Conservation (phyloP, 495 filamentous ascomycete species). For the Podospora anserina region DNA sequence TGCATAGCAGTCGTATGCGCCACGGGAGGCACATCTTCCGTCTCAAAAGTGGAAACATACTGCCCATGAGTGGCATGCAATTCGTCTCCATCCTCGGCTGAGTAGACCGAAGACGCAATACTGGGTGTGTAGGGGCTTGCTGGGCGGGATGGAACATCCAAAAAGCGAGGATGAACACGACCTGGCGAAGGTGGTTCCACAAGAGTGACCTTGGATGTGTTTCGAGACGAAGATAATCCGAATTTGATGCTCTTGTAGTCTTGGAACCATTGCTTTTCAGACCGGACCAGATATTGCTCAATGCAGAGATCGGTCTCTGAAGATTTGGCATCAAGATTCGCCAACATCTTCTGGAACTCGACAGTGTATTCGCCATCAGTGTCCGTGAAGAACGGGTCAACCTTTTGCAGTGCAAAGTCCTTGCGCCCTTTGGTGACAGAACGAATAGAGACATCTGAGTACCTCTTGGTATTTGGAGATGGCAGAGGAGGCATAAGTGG, state of each 20-base stretch:
- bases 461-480: not conserved
- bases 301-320: conserved; percentile 59
- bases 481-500: conserved; percentile 13
- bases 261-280: conserved; percentile 63
- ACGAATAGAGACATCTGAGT: conserved; percentile 13
- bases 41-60: conserved; percentile 13
- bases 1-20: conserved; percentile 12
- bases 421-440: conserved; percentile 28
- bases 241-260: conserved; percentile 37
- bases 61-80: not conserved
- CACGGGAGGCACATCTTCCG: conserved; percentile 6
- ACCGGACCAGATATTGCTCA: conserved; percentile 59
- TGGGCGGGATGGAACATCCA: conserved; percentile 15
- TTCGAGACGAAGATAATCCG: conserved; percentile 20
- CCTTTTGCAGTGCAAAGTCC: conserved; percentile 55
- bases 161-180: conserved; percentile 8
- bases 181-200: not conserved
- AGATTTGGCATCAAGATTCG: conserved; percentile 51
- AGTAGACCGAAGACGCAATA: conserved; percentile 18
- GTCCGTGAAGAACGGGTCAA: conserved; percentile 65
- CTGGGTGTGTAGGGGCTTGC: conserved; percentile 17
- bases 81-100: conserved; percentile 8
- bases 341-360: conserved; percentile 53
- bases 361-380: conserved; percentile 55
- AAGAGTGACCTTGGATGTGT: conserved; percentile 12